Base-by-base conservation (phyloP, 306 rosid species). In the Sphenostylis stenocarpa region DNA sequence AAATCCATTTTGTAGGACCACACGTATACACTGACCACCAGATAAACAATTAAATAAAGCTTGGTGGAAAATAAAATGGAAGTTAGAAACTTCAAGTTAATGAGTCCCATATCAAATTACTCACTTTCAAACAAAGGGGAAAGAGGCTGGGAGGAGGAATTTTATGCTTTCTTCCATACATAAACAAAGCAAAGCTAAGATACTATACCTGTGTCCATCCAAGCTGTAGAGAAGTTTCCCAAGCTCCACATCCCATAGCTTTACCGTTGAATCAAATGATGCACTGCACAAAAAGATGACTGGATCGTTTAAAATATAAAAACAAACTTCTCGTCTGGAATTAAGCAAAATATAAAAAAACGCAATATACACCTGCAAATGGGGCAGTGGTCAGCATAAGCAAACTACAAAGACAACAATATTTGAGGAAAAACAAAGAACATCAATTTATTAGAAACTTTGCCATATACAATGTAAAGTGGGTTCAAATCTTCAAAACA, bases 211-310 rank as follows among this genome's bases (percentile, higher is more conserved):
- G 85, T 94, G 98, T 80, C 96, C 98, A 77, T 86, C 83, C 86
- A 92, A 84, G 89, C 91, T 90, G 81, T 63, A 39, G 34, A 94
- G 63, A 77, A 90, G 91, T 72, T 88, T 94, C 83, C 98, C 98
- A 12, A 70, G 85, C 71, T 91, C 84, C 15, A 88, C 93, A 81
- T 94, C 97, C 98, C 98, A 94, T 34, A 94, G 77, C 87, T 94
- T 94, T 64, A 94, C 95, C 43, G 95, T 92, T 7, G 98, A 87
- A 84, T 94, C 98, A 75, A 92, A 94, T 80, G 98, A 94, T 23
- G 98, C 98, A 78, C 98, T 94, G 91, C 82, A 75, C 21, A 45
- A 36, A 20, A 79, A 60, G 69, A 64, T 5, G 70, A 64, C 7
- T 3, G 15, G 14, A 23, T 9, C 56, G 58, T 23, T 48, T 74